Conservation (phyloP, 345 rosid species). For the Ceriops decandra region DNA sequence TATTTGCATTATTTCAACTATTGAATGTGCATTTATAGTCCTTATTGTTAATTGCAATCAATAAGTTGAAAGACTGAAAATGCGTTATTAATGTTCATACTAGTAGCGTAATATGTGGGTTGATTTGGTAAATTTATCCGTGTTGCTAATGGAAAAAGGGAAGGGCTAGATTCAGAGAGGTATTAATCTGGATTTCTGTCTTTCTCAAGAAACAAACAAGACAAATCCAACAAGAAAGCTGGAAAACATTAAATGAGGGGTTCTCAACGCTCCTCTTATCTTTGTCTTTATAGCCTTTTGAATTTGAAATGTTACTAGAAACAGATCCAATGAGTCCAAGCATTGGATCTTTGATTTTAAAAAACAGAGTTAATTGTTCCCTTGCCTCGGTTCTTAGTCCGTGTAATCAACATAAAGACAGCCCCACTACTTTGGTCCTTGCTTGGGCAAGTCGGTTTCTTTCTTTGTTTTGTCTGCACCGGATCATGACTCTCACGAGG, state of each 20-base stretch:
- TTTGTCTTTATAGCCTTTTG: not conserved
- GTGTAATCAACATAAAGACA: not conserved
- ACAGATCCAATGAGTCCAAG: not conserved
- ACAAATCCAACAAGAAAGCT: not conserved
- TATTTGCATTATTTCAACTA: too few relatives aligned
- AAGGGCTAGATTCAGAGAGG: not conserved
- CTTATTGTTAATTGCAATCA: too few relatives aligned
- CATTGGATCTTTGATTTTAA: not conserved
- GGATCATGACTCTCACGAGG: not conserved
- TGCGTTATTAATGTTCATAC: too few relatives aligned
- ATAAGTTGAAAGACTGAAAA: too few relatives aligned
- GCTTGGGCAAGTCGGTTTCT: not conserved
- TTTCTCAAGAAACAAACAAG: slow-evolving; percentile 2
- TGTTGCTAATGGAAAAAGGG: not conserved
- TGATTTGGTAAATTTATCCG: too few relatives aligned
- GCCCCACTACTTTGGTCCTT: not conserved
- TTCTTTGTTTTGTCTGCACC: not conserved
- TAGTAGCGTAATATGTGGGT: too few relatives aligned
- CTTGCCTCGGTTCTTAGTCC: too few relatives aligned
- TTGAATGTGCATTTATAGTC: too few relatives aligned
- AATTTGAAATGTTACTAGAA: slow-evolving; percentile 10
- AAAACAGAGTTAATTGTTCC: not conserved
- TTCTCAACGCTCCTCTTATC: not conserved
- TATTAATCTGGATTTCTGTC: slow-evolving; percentile 15
- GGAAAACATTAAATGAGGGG: slow-evolving; percentile 12